Evolutionary conservation across 352 stramenopile genomes (phyloP).

Genomic region (Pythium folliculosum): DNA sequence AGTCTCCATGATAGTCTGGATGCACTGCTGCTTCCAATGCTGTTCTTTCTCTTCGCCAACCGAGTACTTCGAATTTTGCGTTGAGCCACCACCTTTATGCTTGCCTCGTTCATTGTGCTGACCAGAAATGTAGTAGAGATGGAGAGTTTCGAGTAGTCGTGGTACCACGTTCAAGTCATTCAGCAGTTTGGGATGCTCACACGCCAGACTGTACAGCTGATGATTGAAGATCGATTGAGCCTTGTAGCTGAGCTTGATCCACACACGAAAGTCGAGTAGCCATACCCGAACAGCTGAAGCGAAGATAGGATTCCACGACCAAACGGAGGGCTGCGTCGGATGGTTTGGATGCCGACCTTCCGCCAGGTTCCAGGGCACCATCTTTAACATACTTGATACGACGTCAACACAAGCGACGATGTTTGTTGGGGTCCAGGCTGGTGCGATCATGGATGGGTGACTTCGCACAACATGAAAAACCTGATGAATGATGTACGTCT

Average conservation of each 20-base stretch:
- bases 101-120: not conserved
- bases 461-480: constrained; percentile 56
- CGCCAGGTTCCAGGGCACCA: constrained; percentile 37
- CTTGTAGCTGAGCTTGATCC: constrained; percentile 63
- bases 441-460: constrained; percentile 38
- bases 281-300: constrained; percentile 62
- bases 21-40: constrained; percentile 76
- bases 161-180: constrained; percentile 64
- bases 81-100: constrained; percentile 10
- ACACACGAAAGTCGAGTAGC: constrained; percentile 72
- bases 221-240: constrained; percentile 83
- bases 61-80: constrained; percentile 41
- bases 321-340: constrained; percentile 64
- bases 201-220: constrained; percentile 73
- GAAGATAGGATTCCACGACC: constrained; percentile 76
- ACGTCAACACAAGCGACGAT: constrained; percentile 71
- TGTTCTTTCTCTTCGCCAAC: constrained; percentile 46
- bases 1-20: constrained; percentile 73
- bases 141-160: constrained; percentile 68
- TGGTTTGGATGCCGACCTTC: constrained; percentile 39
- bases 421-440: constrained; percentile 67
- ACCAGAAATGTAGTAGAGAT: constrained; percentile 45
- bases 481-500: constrained; percentile 67
- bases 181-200: constrained; percentile 63
- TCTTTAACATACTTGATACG: constrained; percentile 50